phyloP scores from a whole-genome alignment of 306 rosid genomes.

The Lotus japonicus region DNA sequence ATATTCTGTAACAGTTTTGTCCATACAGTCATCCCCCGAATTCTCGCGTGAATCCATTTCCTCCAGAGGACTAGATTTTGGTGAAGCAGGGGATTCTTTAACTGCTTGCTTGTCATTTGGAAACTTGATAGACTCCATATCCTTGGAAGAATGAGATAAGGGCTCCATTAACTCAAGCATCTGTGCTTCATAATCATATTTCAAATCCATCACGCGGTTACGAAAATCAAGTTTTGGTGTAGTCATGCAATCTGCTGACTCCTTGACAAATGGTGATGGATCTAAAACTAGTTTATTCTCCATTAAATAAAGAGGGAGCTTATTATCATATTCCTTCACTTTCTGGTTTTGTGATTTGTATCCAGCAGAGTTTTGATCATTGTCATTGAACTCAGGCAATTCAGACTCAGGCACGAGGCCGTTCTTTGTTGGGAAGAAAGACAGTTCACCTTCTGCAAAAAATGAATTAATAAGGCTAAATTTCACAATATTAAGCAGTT shows the following conservation, averaged over 20 bases:
- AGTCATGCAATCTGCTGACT: constrained; percentile 15
- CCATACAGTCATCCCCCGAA: constrained; percentile 34
- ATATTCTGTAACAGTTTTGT: constrained; percentile 51
- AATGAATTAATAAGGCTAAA: neutral
- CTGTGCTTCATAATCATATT: constrained; percentile 12
- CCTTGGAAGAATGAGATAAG: constrained; percentile 31
- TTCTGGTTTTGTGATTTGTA: constrained; percentile 32
- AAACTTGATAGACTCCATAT: constrained; percentile 29
- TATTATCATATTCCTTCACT: constrained; percentile 34
- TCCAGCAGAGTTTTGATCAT: constrained; percentile 29
- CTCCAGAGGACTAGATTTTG: constrained; percentile 15
- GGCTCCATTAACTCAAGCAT: constrained; percentile 24
- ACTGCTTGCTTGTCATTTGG: constrained; percentile 21
- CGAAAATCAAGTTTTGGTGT: constrained; percentile 18
- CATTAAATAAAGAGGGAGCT: constrained; percentile 22
- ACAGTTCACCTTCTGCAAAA: constrained; percentile 63
- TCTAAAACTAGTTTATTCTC: constrained; percentile 25
- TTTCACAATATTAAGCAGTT: neutral
- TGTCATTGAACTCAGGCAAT: constrained; percentile 38
- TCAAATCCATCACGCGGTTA: constrained; percentile 16
- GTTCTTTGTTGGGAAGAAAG: constrained; percentile 38
- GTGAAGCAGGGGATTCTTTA: constrained; percentile 12
- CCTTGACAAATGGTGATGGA: constrained; percentile 15
- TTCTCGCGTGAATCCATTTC: constrained; percentile 25
- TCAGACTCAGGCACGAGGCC: constrained; percentile 37